Percentiles rank a stretch among this genome's conserved stretches.
phyloP scores from a whole-genome alignment of 192 early-diverging fungal genomes.

The Mortierella hygrophila region DNA sequence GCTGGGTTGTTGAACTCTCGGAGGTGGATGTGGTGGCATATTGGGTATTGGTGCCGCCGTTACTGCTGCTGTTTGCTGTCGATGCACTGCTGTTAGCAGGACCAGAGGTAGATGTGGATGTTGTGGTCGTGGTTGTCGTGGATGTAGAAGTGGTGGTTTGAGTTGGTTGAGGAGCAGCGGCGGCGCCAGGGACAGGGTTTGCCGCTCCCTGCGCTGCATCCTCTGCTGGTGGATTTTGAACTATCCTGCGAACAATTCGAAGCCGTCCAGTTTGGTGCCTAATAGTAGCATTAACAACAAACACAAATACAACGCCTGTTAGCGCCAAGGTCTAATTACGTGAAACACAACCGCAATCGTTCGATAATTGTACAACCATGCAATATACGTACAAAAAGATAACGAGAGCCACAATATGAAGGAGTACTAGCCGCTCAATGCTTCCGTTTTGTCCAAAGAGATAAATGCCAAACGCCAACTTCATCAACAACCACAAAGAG shows the following conservation, averaged over 20 bases:
- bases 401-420: slow-evolving; percentile 67
- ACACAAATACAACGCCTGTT: not conserved
- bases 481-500: slow-evolving; percentile 71
- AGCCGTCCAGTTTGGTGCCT: slow-evolving; percentile 69
- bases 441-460: slow-evolving; percentile 74
- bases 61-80: not conserved
- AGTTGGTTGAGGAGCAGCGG: not conserved
- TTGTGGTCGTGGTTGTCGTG: slow-evolving; percentile 9
- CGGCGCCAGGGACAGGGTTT: not conserved
- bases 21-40: not conserved
- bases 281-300: not conserved
- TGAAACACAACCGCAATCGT: not conserved
- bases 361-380: not conserved
- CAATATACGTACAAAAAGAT: slow-evolving; percentile 64
- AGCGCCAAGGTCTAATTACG: not conserved
- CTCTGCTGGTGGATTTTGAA: slow-evolving; percentile 27
- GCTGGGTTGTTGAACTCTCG: not conserved
- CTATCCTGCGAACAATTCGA: slow-evolving; percentile 58
- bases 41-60: slow-evolving; percentile 1
- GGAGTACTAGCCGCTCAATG: slow-evolving; percentile 65
- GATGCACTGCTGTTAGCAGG: not conserved
- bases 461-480: slow-evolving; percentile 70
- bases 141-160: slow-evolving; percentile 16
- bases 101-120: slow-evolving; percentile 9
- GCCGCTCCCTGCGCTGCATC: slow-evolving; percentile 30